Base-by-base conservation (phyloP, 2,329 filamentous ascomycete species). In the Colletotrichum sp. region DNA sequence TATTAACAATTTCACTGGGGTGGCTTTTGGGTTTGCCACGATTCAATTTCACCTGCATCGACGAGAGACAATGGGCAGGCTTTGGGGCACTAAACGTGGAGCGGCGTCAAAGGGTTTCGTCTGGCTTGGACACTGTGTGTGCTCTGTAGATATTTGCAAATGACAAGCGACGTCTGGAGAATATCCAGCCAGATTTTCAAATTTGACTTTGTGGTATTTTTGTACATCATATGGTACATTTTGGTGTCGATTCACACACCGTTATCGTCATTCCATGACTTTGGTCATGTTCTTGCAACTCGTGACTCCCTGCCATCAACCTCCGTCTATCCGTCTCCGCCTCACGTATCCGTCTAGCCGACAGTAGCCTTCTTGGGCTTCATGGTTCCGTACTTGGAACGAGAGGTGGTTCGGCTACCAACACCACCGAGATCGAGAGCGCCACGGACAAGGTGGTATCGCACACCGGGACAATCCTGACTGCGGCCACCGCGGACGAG, bases 361-460 rank as follows among this genome's bases (percentile, higher is more conserved):
- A 92, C 88, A 0, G 90, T 89, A 26, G 93, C 93, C 84, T 93
- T 93, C 93, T 99, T 99, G 1, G 97, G 96, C 89, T 98, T 99
- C 93, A 99, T 99, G 66, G 97, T 98, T 77, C 97, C 97, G 84
- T 98, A 99, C 87, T 99, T 99, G 82, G 96, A 98, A 82, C 97
- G 91, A 85, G 95, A 95, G 26, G 93, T 95, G 82, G 94, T 91
- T 80, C 97, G 91, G 84, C 93, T 97, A 26, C 93, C 93, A 79
- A 99, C 97, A 89, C 97, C 97, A 82, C 95, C 95, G 92, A 99
- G 85, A 91, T 99, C 97, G 86, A 98, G 88, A 24, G 96, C 95
- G 36, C 97, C 97, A 83, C 97, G 90, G 57, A 99, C 95, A 81
- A 98, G 88, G 85, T 98, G 95, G 85, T 99, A 99, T 83, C 96